Evolutionary conservation across 192 early-diverging fungal genomes (phyloP), one percentile per base, ranked within the genome.

Genomic region (Linnemannia hyalina): DNA sequence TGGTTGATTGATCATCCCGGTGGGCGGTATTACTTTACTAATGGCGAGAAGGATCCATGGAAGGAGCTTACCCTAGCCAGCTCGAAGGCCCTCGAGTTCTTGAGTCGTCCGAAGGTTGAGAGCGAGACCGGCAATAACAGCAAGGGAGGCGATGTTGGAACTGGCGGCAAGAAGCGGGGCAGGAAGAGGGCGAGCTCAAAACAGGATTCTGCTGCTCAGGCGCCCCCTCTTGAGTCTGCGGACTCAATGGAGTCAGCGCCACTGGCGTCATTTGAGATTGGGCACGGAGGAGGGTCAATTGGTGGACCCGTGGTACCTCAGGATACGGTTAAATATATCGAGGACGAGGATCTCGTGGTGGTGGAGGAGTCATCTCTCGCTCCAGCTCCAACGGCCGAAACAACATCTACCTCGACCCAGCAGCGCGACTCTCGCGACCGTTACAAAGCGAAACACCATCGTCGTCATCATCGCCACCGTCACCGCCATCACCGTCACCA

Each of bases 41-140:
- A 95, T 70, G 94, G 93, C 9, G 89, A 93, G 75, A 88, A 89
- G 36, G 94, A 94, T 73, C 93, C 92, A 1, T 94, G 92, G 93
- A 91, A 88, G 74, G 80, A 87, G 63, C 82, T 94, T 38, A 92
- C 91, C 1, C 88, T 89, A 8, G 81, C 80, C 0, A 78, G 78
- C 35, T 6, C 70, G 4, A 68, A 73, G 0, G 82, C 85, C 0
- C 75, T 70, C 3, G 78, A 75, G n/a, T 80, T 78, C 22, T 41
- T 85, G 13, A 83, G 65, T 9, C 41, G 32, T 9, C 55, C 38
- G n/a, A 70, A 69, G 15, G 46, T 15, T 38, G 60, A 23, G 23
- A 32, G 60, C 23, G n/a, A 9, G 2, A 63, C 29, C 13, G 29
- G n/a, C 29, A 65, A 10, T 4, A 65, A 13, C 26, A 32, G 26